Evolutionary conservation across 169 alveolate species (phyloP), one percentile per base, ranked within the genome.

Genomic region (Blepharisma undulans): DNA sequence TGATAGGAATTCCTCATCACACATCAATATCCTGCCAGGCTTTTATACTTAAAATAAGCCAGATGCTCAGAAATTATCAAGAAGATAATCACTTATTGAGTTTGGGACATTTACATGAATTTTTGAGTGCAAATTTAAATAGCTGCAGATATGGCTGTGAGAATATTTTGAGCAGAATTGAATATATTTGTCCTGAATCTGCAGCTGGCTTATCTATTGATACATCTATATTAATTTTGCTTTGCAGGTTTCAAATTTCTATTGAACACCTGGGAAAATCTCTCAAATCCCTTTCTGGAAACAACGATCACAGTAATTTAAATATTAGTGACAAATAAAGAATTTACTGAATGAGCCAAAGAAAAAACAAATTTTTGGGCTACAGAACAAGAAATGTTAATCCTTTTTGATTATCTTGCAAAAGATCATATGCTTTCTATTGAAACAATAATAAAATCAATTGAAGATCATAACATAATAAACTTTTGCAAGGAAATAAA

Each of bases 271-370:
- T 22, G 18, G 71, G 60, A 21, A 78, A 78, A 78, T 21, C 29
- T 4, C 71, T 32, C 1, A 78, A 32, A 78, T 21, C 61, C 30
- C 34, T 78, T 78, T 27, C 60, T 29, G 86, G 34, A 25, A 27
- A 32, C 14, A 34, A 78, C 10, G 60, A 32, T 4, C 66, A 48
- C 66, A 48, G 66, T 48, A 48, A 48, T 48, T 48, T 48, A 48
- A 48, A 48, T 48, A 48, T 48, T 48, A 48, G 60, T 78, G 61
- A 27, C 86, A 25, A 29, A 21, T 22, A 32, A 25, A 27, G 86
- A 78, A 78, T 78, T 78, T 32, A 32, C n/a, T 21, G 86, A 78
- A 21, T 78, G 86, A 34, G 86, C 86, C 34, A 78, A 32, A 34
- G 34, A 78, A 21, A 78, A 78, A 78, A 22, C 34, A 14, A 78